phyloP scores from a whole-genome alignment of 495 filamentous ascomycete species.

The Clavariopsis aquatica region DNA sequence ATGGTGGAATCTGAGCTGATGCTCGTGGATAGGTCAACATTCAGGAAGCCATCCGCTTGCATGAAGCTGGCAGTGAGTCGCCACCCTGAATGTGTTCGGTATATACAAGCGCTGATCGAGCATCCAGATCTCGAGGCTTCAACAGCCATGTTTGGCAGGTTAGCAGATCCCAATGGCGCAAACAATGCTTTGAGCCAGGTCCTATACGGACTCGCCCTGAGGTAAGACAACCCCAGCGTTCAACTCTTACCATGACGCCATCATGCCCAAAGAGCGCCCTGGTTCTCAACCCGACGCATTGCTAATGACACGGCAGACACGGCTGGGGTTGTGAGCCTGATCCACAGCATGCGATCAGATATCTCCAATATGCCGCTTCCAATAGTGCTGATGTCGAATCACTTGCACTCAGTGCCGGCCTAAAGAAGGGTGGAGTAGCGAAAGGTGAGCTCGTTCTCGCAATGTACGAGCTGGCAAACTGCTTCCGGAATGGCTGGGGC shows the following conservation, averaged over 20 bases:
- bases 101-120: background rate
- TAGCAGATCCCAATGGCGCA: slow-evolving; percentile 80
- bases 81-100: slow-evolving; percentile 3
- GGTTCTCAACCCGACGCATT: background rate
- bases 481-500: slow-evolving; percentile 95
- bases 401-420: slow-evolving; percentile 75
- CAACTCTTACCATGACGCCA: background rate
- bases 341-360: slow-evolving; percentile 71
- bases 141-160: slow-evolving; percentile 80
- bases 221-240: slow-evolving; percentile 58
- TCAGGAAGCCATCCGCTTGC: slow-evolving; percentile 91
- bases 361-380: slow-evolving; percentile 84
- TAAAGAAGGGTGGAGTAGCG: slow-evolving; percentile 89
- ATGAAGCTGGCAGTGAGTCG: slow-evolving; percentile 73
- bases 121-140: slow-evolving; percentile 62
- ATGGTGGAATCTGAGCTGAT: slow-evolving; percentile 6
- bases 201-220: slow-evolving; percentile 87
- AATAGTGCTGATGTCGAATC: slow-evolving; percentile 86
- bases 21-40: slow-evolving; percentile 67
- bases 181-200: slow-evolving; percentile 96
- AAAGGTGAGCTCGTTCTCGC: slow-evolving; percentile 98
- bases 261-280: slow-evolving; percentile 18
- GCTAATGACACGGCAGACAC: slow-evolving; percentile 60
- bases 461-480: slow-evolving; percentile 93
- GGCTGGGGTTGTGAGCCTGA: slow-evolving; percentile 86